A percentile compares a stretch with the other conserved stretches of the same genome.
Evolutionary conservation across 495 filamentous ascomycete species (phyloP).

Genomic region (Neurospora sp.): DNA sequence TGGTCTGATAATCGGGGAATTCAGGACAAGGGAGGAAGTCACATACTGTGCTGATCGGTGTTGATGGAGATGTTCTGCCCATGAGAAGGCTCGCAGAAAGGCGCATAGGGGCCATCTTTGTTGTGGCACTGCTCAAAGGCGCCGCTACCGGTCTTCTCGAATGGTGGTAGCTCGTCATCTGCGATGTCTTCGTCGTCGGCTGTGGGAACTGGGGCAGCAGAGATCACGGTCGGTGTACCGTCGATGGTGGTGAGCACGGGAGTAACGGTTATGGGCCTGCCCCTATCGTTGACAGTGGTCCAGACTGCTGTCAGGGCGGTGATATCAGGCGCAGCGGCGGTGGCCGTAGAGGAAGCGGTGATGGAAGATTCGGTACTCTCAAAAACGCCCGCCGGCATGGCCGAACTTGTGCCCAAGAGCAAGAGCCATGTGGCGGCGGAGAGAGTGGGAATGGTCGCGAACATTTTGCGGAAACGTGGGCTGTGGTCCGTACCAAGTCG

Average conservation of each 20-base stretch:
- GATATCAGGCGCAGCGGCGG: not conserved
- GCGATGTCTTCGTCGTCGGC: constrained; percentile 19
- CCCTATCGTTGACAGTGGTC: constrained; percentile 32
- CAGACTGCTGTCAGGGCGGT: constrained; percentile 19
- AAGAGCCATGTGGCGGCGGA: constrained; percentile 10
- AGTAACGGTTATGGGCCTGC: constrained; percentile 26
- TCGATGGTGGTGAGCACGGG: constrained; percentile 27
- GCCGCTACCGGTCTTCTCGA: constrained; percentile 17
- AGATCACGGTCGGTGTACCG: constrained; percentile 28
- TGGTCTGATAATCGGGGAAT: not conserved
- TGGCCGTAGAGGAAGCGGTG: not conserved
- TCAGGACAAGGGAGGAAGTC: not conserved
- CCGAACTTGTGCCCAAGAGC: constrained; percentile 6
- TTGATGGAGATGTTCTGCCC: constrained; percentile 19
- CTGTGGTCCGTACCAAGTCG: not conserved
- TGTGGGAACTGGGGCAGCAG: constrained; percentile 24
- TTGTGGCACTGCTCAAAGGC: constrained; percentile 30
- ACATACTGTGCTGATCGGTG: constrained; percentile 31
- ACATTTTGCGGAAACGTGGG: constrained; percentile 3
- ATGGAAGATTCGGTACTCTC: not conserved
- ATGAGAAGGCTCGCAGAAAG: constrained; percentile 28
- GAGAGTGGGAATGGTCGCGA: constrained; percentile 1
- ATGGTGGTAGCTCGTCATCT: constrained; percentile 19
- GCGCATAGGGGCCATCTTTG: constrained; percentile 21
- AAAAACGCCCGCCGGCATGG: not conserved